A percentile compares a stretch with the other conserved stretches of the same genome.
These are phyloP conservation scores for Solanum chilense DNA, from an alignment of 257 asterid species.

Conservation along the genomic window DNA sequence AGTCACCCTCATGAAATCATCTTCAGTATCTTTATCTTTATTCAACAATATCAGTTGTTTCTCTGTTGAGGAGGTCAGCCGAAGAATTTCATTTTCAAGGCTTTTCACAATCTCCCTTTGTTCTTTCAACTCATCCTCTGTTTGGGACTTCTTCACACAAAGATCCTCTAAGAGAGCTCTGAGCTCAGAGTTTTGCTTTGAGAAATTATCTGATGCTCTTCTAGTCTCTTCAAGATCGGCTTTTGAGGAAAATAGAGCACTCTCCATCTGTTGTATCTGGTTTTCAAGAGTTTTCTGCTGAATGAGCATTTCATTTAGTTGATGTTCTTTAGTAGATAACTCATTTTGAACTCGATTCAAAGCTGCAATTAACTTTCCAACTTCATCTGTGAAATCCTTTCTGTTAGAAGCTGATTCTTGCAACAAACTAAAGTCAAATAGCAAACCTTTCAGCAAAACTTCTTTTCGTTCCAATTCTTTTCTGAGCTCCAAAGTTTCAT, in stretches of 20 bases:
- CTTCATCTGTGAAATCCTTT: constrained; percentile 64
- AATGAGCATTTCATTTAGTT: constrained; percentile 36
- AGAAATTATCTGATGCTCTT: constrained; percentile 29
- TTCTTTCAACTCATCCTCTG: constrained; percentile 53
- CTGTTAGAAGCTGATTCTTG: constrained; percentile 75
- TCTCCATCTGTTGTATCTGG: constrained; percentile 43
- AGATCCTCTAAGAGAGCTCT: constrained; percentile 51
- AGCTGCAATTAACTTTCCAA: constrained; percentile 37
- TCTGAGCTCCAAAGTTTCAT: constrained; percentile 34
- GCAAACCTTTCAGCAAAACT: constrained; percentile 62
- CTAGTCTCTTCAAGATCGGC: constrained; percentile 43
- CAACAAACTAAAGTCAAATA: constrained; percentile 75
- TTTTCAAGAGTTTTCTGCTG: constrained; percentile 45
- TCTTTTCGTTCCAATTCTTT: constrained; percentile 57
- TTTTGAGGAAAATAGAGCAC: constrained; percentile 32
- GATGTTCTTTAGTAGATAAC: constrained; percentile 38
- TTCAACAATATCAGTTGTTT: constrained; percentile 24
- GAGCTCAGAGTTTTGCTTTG: constrained; percentile 54
- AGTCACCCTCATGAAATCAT: constrained; percentile 33
- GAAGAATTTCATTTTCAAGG: constrained; percentile 65
- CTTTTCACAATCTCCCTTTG: constrained; percentile 41
- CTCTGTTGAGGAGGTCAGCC: constrained; percentile 39
- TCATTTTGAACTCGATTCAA: constrained; percentile 47
- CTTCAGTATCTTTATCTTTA: constrained; percentile 31
- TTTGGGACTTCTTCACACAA: constrained; percentile 52